These are phyloP conservation scores for Podila epigama DNA, from an alignment of 192 early-diverging fungal genomes.

Conservation along the genomic window DNA sequence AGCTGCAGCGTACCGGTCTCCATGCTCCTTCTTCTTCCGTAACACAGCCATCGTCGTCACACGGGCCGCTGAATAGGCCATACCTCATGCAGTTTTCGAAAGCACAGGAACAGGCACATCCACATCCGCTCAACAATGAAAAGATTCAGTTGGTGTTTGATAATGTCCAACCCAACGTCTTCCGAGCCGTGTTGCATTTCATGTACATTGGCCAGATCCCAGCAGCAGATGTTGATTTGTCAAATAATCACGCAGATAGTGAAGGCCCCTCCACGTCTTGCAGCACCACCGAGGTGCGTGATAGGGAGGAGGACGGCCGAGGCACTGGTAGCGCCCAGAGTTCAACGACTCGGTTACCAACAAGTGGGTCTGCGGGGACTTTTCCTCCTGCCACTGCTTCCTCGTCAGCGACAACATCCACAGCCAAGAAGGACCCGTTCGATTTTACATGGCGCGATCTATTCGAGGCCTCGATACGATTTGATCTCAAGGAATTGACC, in stretches of 20 bases:
- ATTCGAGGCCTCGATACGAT: constrained; percentile 7
- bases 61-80: not conserved
- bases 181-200: constrained; percentile 33
- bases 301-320: no score
- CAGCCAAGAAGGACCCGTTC: not conserved
- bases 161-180: constrained; percentile 2
- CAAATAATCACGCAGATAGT: no score
- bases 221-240: no score
- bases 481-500: constrained; percentile 18
- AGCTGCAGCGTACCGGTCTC: not conserved
- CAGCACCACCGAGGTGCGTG: no score
- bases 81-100: not conserved
- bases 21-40: no score
- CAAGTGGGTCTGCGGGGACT: not conserved
- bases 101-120: not conserved
- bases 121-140: not conserved
- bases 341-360: no score
- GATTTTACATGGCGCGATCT: constrained; percentile 36
- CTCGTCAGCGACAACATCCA: not conserved
- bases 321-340: no score
- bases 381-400: not conserved
- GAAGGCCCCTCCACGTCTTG: no score
- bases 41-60: no score
- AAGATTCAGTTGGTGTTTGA: constrained; percentile 5
- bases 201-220: constrained; percentile 47